Evolutionary conservation across 169 alveolate genomes (phyloP), one percentile per base, ranked within the genome.

Genomic region (Eimeria falciformis): DNA sequence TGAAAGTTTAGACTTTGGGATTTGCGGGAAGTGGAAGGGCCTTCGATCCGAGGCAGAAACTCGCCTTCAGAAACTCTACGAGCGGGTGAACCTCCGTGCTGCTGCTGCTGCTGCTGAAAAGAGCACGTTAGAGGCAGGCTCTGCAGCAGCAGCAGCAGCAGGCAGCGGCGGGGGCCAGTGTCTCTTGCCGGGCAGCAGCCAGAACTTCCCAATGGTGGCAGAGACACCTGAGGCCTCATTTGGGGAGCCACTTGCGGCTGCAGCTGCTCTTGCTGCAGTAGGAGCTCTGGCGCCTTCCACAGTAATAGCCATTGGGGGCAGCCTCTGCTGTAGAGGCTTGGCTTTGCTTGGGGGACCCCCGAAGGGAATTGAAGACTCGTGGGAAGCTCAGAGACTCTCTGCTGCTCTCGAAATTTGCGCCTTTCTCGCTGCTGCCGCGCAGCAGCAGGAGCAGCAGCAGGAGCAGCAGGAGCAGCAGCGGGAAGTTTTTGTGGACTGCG

Each of bases 371-470:
- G n/a, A n/a, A n/a, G n/a, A n/a, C n/a, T n/a, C n/a, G n/a, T n/a
- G n/a, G n/a, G n/a, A 50, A 50, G 62, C 62, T 7, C 62, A n/a
- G n/a, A n/a, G n/a, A n/a, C 62, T 50, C 14, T 7, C 7, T 14
- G n/a, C 14, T 14, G 7, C 62, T 50, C 62, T 50, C 14, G 62
- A 7, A 11, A 7, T 50, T 14, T 11, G n/a, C 62, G 62, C 62
- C 7, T 50, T 50, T 14, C 62, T 50, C 62, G 7, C 62, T 14
- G 14, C 62, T 50, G 62, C 14, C 62, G 62, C 62, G 62, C 62
- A 50, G 7, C 62, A 50, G 62, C 62, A 50, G 62, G 62, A 50
- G 62, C 62, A 50, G 62, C n/a, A n/a, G n/a, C 62, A n/a, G n/a
- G n/a, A n/a, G n/a, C n/a, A n/a, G n/a, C n/a, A n/a, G n/a, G n/a